Evolutionary conservation across 768 basidiomycete species (phyloP), one percentile per base, ranked within the genome.

Genomic region (Hirschioporus abietinus): DNA sequence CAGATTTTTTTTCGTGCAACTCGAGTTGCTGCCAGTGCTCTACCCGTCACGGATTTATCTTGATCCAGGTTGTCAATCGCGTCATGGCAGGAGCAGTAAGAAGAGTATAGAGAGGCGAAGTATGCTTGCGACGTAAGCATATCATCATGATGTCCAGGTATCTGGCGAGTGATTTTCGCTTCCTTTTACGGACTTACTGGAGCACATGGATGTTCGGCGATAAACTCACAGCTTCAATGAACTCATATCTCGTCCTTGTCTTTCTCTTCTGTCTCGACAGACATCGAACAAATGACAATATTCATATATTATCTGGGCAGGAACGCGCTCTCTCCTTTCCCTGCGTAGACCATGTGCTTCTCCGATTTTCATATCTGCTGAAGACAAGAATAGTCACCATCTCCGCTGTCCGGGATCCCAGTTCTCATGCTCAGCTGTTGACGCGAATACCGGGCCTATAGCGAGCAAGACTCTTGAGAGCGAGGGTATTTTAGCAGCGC

Each of bases 291-390:
- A 52, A 52, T 52, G 20, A 15, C 20, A 52, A 20, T 10, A 52
- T 20, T 20, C 42, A 52, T 20, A 15, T 10, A 52, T 5, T 52
- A 6, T 20, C 42, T 52, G 42, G 42, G 42, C 42, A 52, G 42
- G 20, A 52, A 52, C 20, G 15, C 42, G 42, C 42, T 52, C 42
- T 52, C 20, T 52, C 2, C 30, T 30, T 52, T 20, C 12, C 42
- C 42, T 52, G 20, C 12, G 20, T 72, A 83, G 83, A 7, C 83
- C 82, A 72, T 83, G 81, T 1, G 81, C 68, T 69, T 83, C 84
- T 72, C 84, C 83, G 69, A 84, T 80, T 0, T 81, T 77, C 71
- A 83, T 77, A 0, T 20, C 34, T 26, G 34, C 60, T 26, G 26
- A n/a, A 26, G 58, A 26, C n/a, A 59, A 23, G 58, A 59, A 59